phyloP scores from a whole-genome alignment of 129 eudicot genomes.

The Deinandra increscens region DNA sequence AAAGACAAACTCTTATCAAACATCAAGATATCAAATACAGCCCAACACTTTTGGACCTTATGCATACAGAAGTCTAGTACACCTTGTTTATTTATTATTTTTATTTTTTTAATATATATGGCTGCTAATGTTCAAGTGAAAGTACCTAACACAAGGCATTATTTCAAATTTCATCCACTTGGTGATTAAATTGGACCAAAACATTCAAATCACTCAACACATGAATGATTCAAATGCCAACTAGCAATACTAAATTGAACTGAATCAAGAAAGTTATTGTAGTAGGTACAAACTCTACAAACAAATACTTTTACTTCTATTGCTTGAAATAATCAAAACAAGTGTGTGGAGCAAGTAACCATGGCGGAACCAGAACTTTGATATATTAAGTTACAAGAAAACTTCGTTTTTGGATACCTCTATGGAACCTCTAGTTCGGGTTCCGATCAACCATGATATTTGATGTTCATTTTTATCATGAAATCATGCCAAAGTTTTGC shows the following conservation, averaged over 20 bases:
- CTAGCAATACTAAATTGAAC: constrained; percentile 14
- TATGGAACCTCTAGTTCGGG: not conserved
- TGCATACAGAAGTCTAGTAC: too few relatives aligned
- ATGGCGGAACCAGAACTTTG: not conserved
- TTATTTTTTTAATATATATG: not conserved
- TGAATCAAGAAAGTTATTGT: constrained; percentile 9
- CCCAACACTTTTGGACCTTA: too few relatives aligned
- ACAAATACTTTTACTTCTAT: not conserved
- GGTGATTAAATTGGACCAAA: constrained; percentile 28
- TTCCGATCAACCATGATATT: not conserved
- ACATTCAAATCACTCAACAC: constrained; percentile 10
- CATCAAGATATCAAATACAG: too few relatives aligned
- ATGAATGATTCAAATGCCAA: constrained; percentile 23
- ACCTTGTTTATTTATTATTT: too few relatives aligned
- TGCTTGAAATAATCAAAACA: not conserved
- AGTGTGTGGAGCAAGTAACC: not conserved
- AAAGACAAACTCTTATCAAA: too few relatives aligned
- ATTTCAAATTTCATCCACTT: constrained; percentile 19
- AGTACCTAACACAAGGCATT: constrained; percentile 25
- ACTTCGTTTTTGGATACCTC: not conserved
- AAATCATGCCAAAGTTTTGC: too few relatives aligned
- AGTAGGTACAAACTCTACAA: constrained; percentile 19
- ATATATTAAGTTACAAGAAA: not conserved
- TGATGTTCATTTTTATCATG: too few relatives aligned
- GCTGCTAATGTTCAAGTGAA: not conserved